Evolutionary conservation across 129 eudicot species (phyloP).

Genomic region (Chrysanthemum makinoi): DNA sequence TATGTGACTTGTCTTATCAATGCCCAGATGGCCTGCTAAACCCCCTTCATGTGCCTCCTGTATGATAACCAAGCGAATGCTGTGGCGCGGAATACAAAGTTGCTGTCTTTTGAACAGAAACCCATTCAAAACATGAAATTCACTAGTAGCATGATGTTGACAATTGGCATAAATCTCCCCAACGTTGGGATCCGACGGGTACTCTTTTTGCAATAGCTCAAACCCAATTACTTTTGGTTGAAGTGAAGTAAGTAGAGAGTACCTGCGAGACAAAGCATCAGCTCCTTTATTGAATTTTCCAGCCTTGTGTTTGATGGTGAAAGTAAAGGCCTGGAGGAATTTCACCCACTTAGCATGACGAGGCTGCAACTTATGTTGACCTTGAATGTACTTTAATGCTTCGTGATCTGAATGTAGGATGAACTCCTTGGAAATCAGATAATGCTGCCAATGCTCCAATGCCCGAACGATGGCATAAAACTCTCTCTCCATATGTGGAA

Average conservation of each 20-base stretch:
- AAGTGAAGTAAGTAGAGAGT: neutral
- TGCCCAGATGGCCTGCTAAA: too few species aligned
- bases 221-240: too few species aligned
- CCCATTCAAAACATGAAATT: neutral
- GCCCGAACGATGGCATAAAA: too few species aligned
- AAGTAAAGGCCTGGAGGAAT: too few species aligned
- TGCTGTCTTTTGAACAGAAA: neutral
- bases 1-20: too few species aligned
- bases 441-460: neutral
- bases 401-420: conserved; percentile 1
- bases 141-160: neutral
- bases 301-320: too few species aligned
- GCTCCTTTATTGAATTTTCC: neutral
- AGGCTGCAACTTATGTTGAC: too few species aligned
- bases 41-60: neutral
- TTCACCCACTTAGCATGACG: too few species aligned
- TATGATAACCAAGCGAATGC: neutral
- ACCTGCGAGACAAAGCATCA: neutral
- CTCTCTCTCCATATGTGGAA: too few species aligned
- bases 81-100: neutral
- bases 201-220: too few species aligned
- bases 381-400: too few species aligned
- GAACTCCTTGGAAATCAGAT: neutral
- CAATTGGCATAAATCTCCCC: neutral
- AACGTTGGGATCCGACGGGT: too few species aligned